A percentile compares a stretch with the other conserved stretches of the same genome.
These are phyloP conservation scores for Reutealis trisperma DNA, from an alignment of 345 rosid genomes.

Conservation along the genomic window DNA sequence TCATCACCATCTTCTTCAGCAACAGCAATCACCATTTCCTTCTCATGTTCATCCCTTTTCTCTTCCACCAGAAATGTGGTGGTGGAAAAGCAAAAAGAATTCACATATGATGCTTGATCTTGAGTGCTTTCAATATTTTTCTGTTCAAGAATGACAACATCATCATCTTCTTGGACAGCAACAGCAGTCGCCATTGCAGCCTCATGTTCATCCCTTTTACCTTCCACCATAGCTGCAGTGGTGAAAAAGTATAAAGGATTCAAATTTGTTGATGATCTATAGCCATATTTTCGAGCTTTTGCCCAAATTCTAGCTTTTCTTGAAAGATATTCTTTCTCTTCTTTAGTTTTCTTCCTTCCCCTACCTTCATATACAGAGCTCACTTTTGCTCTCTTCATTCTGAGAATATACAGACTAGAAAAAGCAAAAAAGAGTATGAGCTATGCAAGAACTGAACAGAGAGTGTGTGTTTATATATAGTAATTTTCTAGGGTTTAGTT, in stretches of 20 bases:
- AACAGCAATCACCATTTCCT: neutral
- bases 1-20: neutral
- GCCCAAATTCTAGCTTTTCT: conserved; percentile 20
- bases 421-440: conserved; percentile 3
- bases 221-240: too few species aligned
- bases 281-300: conserved; percentile 11
- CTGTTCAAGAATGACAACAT: too few species aligned
- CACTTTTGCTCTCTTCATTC: conserved; percentile 28
- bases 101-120: neutral
- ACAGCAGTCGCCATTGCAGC: too few species aligned
- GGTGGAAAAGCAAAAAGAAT: neutral
- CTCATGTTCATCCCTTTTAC: too few species aligned
- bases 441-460: too few species aligned
- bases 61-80: neutral
- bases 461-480: neutral
- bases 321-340: conserved; percentile 4
- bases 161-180: too few species aligned
- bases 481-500: neutral
- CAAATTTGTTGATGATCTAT: neutral
- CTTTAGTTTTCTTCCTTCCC: conserved; percentile 5
- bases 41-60: neutral
- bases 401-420: neutral
- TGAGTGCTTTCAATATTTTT: too few species aligned
- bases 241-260: too few species aligned
- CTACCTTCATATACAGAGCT: conserved; percentile 21